Conservation (phyloP, 2,329 filamentous ascomycete genomes). For the Ascosphaera acerosa region DNA sequence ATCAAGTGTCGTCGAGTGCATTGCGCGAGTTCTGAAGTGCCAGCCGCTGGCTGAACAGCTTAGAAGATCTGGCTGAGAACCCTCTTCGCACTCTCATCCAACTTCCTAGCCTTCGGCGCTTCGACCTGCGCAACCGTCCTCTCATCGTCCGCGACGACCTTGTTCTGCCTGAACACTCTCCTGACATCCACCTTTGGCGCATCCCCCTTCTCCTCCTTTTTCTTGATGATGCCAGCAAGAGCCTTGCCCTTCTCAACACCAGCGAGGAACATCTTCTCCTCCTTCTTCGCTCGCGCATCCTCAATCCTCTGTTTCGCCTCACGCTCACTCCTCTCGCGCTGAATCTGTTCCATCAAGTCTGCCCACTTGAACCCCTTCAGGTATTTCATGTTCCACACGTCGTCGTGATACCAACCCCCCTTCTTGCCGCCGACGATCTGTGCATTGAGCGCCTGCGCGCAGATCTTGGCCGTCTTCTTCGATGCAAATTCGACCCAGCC, state of each 20-base stretch:
- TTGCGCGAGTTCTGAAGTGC: no score
- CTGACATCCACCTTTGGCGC: conserved; percentile 6
- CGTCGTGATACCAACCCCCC: conserved; percentile 22
- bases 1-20: no score
- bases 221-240: conserved; percentile 20
- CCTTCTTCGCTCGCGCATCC: conserved; percentile 17
- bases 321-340: conserved; percentile 17
- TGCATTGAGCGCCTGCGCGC: conserved; percentile 22
- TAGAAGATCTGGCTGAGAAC: conserved; percentile 23
- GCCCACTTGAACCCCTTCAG: conserved; percentile 19
- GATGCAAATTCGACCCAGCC: conserved; percentile 24
- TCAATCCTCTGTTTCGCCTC: conserved; percentile 19
- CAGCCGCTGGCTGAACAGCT: no score
- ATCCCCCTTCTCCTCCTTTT: conserved; percentile 18
- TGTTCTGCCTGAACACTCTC: conserved; percentile 20
- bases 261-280: conserved; percentile 19
- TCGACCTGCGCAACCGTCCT: conserved; percentile 4
- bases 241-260: conserved; percentile 19
- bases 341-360: conserved; percentile 21
- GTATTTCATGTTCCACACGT: conserved; percentile 24
- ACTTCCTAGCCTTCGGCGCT: conserved; percentile 6
- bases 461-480: conserved; percentile 20
- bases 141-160: conserved; percentile 10
- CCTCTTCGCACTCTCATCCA: conserved; percentile 16
- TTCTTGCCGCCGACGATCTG: conserved; percentile 19